These are phyloP conservation scores for Capniomyces stellatus DNA, from an alignment of 371 early-diverging fungal genomes.

Conservation along the genomic window DNA sequence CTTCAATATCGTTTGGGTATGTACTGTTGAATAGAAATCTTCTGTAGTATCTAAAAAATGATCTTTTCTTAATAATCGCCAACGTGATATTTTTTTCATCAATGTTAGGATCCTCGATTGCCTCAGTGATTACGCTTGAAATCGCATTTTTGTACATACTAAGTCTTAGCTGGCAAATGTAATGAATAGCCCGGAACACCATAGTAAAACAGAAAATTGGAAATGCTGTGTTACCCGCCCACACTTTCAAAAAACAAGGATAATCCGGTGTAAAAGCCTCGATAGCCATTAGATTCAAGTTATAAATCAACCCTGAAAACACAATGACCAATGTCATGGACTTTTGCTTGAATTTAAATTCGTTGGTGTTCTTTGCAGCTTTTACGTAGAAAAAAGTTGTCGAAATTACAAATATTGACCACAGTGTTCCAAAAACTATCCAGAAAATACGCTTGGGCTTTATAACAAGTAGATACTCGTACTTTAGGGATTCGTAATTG, in stretches of 20 bases:
- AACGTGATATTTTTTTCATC: too few species aligned
- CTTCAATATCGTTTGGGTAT: too few species aligned
- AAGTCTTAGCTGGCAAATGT: not conserved
- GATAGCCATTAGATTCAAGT: not conserved
- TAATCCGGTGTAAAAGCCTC: not conserved
- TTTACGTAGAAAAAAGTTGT: not conserved
- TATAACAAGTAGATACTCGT: too few species aligned
- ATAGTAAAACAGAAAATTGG: not conserved
- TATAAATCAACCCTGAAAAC: not conserved
- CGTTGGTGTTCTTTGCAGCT: not conserved
- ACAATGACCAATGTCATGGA: not conserved
- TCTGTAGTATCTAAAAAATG: too few species aligned
- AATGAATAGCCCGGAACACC: not conserved
- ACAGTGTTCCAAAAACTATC: not conserved
- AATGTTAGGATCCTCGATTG: not conserved
- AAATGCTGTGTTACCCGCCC: not conserved
- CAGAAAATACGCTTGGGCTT: not conserved
- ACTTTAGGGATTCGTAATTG: too few species aligned
- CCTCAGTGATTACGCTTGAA: not conserved
- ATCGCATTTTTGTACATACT: not conserved
- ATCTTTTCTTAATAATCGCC: too few species aligned
- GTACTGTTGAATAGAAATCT: too few species aligned
- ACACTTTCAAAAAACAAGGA: not conserved
- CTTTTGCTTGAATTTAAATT: not conserved
- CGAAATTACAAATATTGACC: not conserved